Conservation (phyloP, 148 eudicot species). For the Rhododendron simsii region DNA sequence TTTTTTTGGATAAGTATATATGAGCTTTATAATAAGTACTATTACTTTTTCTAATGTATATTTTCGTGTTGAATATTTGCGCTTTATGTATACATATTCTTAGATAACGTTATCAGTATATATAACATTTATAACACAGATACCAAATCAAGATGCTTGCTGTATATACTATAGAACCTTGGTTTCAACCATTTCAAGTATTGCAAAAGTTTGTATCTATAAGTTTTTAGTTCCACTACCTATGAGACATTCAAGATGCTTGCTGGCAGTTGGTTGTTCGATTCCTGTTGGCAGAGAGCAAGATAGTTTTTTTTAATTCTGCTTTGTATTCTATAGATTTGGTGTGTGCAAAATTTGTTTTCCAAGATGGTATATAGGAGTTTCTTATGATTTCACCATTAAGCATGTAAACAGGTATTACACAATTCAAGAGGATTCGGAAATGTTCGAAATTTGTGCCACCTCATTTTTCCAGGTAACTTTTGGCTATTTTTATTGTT, state of each 20-base stretch:
- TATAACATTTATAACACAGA: too few species aligned
- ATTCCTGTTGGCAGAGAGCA: background rate
- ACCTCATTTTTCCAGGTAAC: slow-evolving; percentile 30
- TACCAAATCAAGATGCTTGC: too few species aligned
- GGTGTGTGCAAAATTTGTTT: background rate
- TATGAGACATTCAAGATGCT: background rate
- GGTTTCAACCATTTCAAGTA: background rate
- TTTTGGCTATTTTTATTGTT: slow-evolving; percentile 2
- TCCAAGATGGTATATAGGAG: background rate
- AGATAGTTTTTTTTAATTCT: background rate
- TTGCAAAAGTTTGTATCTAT: background rate
- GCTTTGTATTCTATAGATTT: background rate
- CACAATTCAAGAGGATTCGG: slow-evolving; percentile 18
- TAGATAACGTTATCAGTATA: too few species aligned
- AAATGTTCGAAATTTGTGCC: slow-evolving; percentile 27
- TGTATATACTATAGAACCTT: too few species aligned
- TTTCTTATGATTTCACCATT: slow-evolving; percentile 5
- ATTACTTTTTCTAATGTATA: too few species aligned
- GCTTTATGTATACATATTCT: too few species aligned
- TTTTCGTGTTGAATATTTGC: too few species aligned
- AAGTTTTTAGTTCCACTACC: background rate
- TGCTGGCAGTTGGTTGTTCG: background rate
- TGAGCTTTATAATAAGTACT: too few species aligned
- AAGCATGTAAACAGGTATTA: slow-evolving; percentile 18
- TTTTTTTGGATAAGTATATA: too few species aligned